Conservation (phyloP, 2,329 filamentous ascomycete species). For the Nigrospora oryzae region DNA sequence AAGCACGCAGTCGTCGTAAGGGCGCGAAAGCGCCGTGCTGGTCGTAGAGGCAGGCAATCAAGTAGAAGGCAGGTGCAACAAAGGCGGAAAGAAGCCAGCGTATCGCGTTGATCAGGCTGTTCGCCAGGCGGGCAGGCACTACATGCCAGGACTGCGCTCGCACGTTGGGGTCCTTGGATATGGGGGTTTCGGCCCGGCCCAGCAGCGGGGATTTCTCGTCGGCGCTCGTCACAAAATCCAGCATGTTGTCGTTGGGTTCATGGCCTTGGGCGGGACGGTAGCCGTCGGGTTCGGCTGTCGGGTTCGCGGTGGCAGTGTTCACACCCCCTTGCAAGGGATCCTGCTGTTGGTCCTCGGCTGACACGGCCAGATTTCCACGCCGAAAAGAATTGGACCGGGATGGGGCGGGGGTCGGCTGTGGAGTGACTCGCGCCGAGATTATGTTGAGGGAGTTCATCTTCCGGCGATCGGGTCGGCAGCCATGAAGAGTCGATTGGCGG, state of each 20-base stretch:
- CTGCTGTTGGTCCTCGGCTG: slow-evolving; percentile 26
- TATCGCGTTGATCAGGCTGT: slow-evolving; percentile 65
- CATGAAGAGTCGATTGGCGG: not conserved
- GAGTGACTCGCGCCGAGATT: slow-evolving; percentile 74
- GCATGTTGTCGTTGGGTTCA: slow-evolving; percentile 23
- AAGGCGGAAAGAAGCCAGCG: slow-evolving; percentile 73
- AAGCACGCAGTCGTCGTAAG: slow-evolving; percentile 61
- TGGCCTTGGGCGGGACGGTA: slow-evolving; percentile 23
- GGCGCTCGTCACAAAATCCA: slow-evolving; percentile 9
- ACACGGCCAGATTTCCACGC: slow-evolving; percentile 38
- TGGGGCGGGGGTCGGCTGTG: slow-evolving; percentile 45
- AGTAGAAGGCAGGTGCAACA: slow-evolving; percentile 70
- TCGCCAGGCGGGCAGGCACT: slow-evolving; percentile 62
- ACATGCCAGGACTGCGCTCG: slow-evolving; percentile 41
- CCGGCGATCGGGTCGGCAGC: slow-evolving; percentile 25
- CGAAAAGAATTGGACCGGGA: slow-evolving; percentile 54
- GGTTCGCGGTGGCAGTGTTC: slow-evolving; percentile 5
- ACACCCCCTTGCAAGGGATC: slow-evolving; percentile 17
- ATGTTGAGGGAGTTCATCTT: slow-evolving; percentile 98
- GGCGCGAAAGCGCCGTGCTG: slow-evolving; percentile 71
- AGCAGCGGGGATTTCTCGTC: slow-evolving; percentile 68
- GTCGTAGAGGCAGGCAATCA: slow-evolving; percentile 77
- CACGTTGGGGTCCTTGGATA: slow-evolving; percentile 19
- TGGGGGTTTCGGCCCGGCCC: slow-evolving; percentile 17
- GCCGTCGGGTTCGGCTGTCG: slow-evolving; percentile 24